Percentiles rank a stretch among this genome's conserved stretches.
Evolutionary conservation across 768 basidiomycete genomes (phyloP).

Genomic region (Lactifluus hygrophoroides): DNA sequence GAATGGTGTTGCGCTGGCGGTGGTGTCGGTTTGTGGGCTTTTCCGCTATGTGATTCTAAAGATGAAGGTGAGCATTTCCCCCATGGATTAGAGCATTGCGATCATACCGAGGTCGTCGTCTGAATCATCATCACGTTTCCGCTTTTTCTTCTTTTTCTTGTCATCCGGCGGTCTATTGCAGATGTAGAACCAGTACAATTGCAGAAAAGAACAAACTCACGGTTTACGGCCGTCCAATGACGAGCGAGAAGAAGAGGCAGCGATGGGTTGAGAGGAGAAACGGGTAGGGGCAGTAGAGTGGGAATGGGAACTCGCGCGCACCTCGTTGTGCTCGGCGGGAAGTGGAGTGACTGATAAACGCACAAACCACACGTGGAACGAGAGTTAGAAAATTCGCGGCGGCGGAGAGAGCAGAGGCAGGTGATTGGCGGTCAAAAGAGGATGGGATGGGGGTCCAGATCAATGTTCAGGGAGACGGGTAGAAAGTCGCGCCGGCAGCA

Average conservation of each 20-base stretch:
- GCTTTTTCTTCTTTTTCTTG: slow-evolving; percentile 79
- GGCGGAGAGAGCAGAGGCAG: not conserved
- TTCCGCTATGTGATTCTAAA: slow-evolving; percentile 13
- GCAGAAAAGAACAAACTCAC: slow-evolving; percentile 32
- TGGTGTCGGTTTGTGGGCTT: slow-evolving; percentile 51
- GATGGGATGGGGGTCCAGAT: not conserved
- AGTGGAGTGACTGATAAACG: slow-evolving; percentile 37
- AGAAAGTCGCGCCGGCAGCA: not conserved
- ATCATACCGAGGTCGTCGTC: slow-evolving; percentile 53
- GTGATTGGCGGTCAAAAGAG: not conserved
- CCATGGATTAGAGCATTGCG: not conserved
- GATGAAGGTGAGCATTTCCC: slow-evolving; percentile 3
- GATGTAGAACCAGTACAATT: slow-evolving; percentile 7
- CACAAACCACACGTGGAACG: too few species aligned
- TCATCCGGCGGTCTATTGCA: slow-evolving; percentile 36
- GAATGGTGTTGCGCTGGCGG: slow-evolving; percentile 29
- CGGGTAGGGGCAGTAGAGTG: slow-evolving; percentile 40
- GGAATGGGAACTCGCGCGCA: slow-evolving; percentile 13
- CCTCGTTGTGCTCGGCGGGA: slow-evolving; percentile 34
- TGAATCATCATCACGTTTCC: slow-evolving; percentile 70
- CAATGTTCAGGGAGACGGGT: not conserved
- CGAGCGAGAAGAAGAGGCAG: slow-evolving; percentile 39
- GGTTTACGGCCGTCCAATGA: slow-evolving; percentile 57
- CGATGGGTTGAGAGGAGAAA: slow-evolving; percentile 32
- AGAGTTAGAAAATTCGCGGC: too few species aligned